Evolutionary conservation across 495 filamentous ascomycete genomes (phyloP).

Genomic region (Talaromyces ruber): DNA sequence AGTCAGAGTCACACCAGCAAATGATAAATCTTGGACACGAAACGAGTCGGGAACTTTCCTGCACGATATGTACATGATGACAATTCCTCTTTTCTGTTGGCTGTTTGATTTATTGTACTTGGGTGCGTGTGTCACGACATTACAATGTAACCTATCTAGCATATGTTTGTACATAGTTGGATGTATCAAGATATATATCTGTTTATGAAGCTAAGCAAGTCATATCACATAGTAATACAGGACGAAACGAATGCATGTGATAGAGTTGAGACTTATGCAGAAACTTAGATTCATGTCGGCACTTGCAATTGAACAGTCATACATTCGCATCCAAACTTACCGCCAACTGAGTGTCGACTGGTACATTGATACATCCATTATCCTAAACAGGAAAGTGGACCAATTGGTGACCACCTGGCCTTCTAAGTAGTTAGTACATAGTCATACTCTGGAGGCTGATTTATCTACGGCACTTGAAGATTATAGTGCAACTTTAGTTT

Average conservation of each 20-base stretch:
- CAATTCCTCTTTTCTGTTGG: constrained; percentile 10
- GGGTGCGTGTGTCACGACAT: background rate
- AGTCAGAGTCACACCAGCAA: constrained; percentile 9
- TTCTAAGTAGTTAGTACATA: background rate
- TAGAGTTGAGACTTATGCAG: background rate
- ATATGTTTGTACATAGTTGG: constrained; percentile 9
- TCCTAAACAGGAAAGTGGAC: background rate
- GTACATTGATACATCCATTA: background rate
- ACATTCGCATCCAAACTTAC: background rate
- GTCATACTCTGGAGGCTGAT: too few relatives aligned
- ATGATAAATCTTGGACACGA: constrained; percentile 14
- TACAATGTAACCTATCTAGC: constrained; percentile 7
- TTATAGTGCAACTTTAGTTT: too few relatives aligned
- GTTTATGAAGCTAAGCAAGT: background rate
- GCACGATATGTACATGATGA: constrained; percentile 30
- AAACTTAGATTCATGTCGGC: too few relatives aligned
- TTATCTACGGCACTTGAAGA: too few relatives aligned
- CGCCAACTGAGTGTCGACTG: background rate
- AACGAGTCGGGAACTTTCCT: constrained; percentile 26
- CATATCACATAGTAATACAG: background rate
- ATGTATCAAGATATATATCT: background rate
- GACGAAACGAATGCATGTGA: background rate
- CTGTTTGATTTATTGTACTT: constrained; percentile 5
- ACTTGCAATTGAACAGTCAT: background rate
- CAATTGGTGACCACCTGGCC: background rate